These are phyloP conservation scores for Cladosporium sp. DNA, from an alignment of 2,329 filamentous ascomycete genomes.

Conservation along the genomic window DNA sequence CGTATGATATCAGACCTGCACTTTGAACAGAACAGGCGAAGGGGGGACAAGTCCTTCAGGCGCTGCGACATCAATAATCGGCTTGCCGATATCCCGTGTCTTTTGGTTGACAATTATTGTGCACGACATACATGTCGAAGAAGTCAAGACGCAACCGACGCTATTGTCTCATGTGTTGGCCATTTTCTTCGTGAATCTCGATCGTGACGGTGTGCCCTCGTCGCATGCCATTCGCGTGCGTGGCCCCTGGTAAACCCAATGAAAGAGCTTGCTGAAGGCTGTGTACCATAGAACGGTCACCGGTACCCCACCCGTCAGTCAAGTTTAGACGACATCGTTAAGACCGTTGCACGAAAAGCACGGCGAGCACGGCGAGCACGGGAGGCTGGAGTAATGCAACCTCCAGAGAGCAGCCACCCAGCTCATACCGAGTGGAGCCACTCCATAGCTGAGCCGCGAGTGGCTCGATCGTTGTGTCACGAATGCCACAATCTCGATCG, in stretches of 20 bases:
- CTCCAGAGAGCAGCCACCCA: constrained; percentile 1
- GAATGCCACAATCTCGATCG: constrained; percentile 11
- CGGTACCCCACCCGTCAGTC: neutral
- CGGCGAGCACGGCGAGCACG: neutral
- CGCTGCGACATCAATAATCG: neutral
- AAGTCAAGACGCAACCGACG: neutral
- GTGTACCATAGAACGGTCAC: neutral
- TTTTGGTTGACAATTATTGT: neutral
- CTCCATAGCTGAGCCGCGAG: constrained; percentile 13
- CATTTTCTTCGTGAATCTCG: neutral
- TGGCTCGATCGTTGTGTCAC: constrained; percentile 19
- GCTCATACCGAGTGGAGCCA: neutral
- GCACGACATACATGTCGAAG: neutral
- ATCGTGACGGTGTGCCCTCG: neutral
- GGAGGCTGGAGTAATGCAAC: constrained; percentile 10
- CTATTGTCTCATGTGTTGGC: constrained; percentile 3
- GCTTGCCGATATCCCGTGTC: neutral
- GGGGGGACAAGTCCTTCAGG: neutral
- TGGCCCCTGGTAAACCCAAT: constrained; percentile 2
- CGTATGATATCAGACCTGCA: neutral
- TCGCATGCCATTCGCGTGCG: neutral
- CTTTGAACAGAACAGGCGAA: neutral
- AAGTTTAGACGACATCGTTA: neutral
- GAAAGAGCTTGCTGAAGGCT: neutral
- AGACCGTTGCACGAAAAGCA: neutral